Evolutionary conservation across 495 filamentous ascomycete genomes (phyloP).

Genomic region (Aspergillus indologenus): DNA sequence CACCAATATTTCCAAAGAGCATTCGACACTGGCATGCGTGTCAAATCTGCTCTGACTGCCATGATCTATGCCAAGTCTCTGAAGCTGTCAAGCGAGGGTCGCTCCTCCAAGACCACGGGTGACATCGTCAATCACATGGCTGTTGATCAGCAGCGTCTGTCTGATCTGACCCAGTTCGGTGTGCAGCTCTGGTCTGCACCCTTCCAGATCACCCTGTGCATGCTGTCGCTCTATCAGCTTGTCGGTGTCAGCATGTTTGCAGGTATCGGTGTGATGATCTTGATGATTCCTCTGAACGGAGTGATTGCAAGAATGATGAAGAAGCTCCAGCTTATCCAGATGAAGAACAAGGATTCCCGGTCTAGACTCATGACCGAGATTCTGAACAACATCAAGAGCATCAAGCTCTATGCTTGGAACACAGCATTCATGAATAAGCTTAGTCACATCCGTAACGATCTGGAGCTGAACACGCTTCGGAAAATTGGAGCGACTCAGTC

Average conservation of each 20-base stretch:
- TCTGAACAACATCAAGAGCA: constrained; percentile 98
- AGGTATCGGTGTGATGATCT: constrained; percentile 92
- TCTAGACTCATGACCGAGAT: constrained; percentile 96
- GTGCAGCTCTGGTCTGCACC: constrained; percentile 95
- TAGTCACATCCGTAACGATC: constrained; percentile 89
- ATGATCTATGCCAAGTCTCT: constrained; percentile 91
- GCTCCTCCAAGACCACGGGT: constrained; percentile 86
- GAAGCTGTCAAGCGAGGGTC: constrained; percentile 87
- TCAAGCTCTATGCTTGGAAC: constrained; percentile 98
- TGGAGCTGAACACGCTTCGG: constrained; percentile 90
- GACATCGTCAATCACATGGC: constrained; percentile 99
- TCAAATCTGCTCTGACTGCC: constrained; percentile 84
- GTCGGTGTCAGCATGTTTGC: constrained; percentile 93
- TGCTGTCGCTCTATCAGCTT: constrained; percentile 91
- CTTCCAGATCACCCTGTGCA: constrained; percentile 93
- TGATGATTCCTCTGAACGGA: constrained; percentile 97
- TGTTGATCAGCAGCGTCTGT: constrained; percentile 90
- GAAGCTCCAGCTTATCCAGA: constrained; percentile 88
- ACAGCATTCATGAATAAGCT: constrained; percentile 96
- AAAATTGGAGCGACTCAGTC: constrained; percentile 94
- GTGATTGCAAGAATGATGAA: constrained; percentile 92
- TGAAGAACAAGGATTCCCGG: constrained; percentile 98
- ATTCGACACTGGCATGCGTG: constrained; percentile 94
- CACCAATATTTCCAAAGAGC: constrained; percentile 97
- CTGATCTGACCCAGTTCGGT: constrained; percentile 93